These are phyloP conservation scores for Acidomyces sp. DNA, from an alignment of 495 filamentous ascomycete species.

Conservation along the genomic window DNA sequence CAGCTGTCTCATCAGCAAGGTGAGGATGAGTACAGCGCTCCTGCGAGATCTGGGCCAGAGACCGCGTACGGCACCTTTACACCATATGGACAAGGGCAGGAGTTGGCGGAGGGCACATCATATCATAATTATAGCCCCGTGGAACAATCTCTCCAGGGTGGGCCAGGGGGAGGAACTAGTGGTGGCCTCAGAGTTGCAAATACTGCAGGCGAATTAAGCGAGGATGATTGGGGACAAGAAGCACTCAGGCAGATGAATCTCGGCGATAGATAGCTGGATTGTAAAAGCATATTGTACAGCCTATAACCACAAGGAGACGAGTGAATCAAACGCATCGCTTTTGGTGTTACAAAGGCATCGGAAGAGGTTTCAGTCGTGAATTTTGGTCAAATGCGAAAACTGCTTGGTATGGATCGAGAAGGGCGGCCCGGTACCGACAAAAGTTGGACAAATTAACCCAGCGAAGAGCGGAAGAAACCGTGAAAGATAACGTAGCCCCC, in stretches of 20 bases:
- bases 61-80: not conserved
- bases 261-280: too few relatives aligned
- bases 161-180: constrained; percentile 14
- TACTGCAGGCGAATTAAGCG: constrained; percentile 12
- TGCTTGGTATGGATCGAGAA: too few relatives aligned
- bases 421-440: too few relatives aligned
- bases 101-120: not conserved
- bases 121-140: constrained; percentile 5
- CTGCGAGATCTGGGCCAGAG: constrained; percentile 6
- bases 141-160: not conserved
- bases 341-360: too few relatives aligned
- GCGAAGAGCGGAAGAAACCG: too few relatives aligned
- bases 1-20: constrained; percentile 1
- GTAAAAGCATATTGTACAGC: too few relatives aligned
- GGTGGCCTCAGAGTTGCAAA: constrained; percentile 28
- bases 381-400: too few relatives aligned
- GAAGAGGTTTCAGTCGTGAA: too few relatives aligned
- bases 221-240: constrained; percentile 28
- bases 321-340: too few relatives aligned
- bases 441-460: too few relatives aligned
- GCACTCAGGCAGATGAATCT: constrained; percentile 28
- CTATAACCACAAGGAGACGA: too few relatives aligned
- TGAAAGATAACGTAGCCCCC: too few relatives aligned
- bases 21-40: constrained; percentile 9
- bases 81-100: not conserved